Base-by-base conservation (phyloP, 2,329 filamentous ascomycete species). In the Apiospora sp. region DNA sequence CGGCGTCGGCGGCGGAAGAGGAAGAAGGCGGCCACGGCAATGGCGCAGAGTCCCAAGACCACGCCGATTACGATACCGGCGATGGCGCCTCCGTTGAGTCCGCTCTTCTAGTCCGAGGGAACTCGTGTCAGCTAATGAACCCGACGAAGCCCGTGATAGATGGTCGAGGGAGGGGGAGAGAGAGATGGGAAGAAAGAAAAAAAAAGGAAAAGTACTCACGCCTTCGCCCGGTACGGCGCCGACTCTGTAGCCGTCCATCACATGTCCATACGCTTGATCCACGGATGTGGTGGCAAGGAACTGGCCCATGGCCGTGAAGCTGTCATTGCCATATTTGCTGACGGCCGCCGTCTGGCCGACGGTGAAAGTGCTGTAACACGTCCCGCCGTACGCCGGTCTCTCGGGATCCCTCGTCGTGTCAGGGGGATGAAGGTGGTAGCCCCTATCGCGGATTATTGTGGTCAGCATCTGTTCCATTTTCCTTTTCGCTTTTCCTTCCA, bases 311-410 rank as follows among this genome's bases (percentile, higher is more conserved):
- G 74, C 76, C 0, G 68, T 73, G 7, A 67, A 24, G 7, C 70
- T 71, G 14, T 69, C 67, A 3, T 70, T 71, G 41, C 71, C 75
- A 44, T 68, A 78, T 4, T 69, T 73, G 37, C 70, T 69, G 19
- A 77, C 70, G 7, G 61, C 72, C 4, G 72, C 37, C 10, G 73
- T 72, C 41, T 73, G 71, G 64, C 76, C 73, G 14, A 71, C 58
- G n/a, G 70, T 58, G 72, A 76, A 76, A 14, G 74, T 13, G 46
- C 73, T 76, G 34, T 72, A 76, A 37, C 76, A 78, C 30, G 75
- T 77, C 16, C 75, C 77, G 51, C 77, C 77, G 61, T 77, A 78
- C 0, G 76, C 77, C 2, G 77, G 75, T 22, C 77, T 72, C 19
- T 75, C 71, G 4, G 74, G n/a, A 34, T 77, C 75, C n/a, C 72